These are phyloP conservation scores for Talinum fruticosum DNA, from an alignment of 148 eudicot species.

Conservation along the genomic window DNA sequence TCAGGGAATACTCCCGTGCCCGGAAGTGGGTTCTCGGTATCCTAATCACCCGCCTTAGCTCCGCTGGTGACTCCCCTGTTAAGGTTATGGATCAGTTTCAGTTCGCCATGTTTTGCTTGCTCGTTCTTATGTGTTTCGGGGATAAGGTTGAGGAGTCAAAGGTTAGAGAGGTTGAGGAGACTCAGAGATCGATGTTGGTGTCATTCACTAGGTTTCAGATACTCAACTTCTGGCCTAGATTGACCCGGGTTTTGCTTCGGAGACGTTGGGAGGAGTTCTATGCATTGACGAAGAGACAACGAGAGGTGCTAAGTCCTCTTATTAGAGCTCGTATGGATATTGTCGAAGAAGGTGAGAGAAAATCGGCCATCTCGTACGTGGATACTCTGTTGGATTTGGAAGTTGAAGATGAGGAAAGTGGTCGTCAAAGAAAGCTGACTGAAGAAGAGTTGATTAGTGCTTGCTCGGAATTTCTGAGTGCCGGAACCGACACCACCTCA, in stretches of 20 bases:
- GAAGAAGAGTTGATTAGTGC: not conserved
- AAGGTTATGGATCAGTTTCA: conserved; percentile 58
- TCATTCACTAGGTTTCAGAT: conserved; percentile 28
- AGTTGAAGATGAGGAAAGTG: conserved; percentile 37
- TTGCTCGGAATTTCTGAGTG: conserved; percentile 1
- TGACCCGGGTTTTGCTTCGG: conserved; percentile 48
- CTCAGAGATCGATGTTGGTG: conserved; percentile 30
- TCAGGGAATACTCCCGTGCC: conserved; percentile 25
- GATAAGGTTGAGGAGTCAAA: conserved; percentile 44
- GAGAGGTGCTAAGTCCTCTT: conserved; percentile 39
- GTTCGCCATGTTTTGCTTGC: conserved; percentile 61
- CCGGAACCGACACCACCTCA: conserved; percentile 4
- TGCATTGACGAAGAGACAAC: conserved; percentile 30
- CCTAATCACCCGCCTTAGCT: conserved; percentile 13
- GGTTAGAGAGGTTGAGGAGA: conserved; percentile 39
- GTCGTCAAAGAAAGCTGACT: conserved; percentile 7
- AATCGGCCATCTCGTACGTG: conserved; percentile 33
- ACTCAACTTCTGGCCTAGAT: conserved; percentile 46
- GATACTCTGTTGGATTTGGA: conserved; percentile 51
- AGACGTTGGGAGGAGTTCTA: conserved; percentile 51
- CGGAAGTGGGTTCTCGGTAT: conserved; percentile 31
- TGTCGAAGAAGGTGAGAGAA: not conserved
- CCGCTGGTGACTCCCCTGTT: conserved; percentile 5
- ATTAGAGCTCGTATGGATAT: conserved; percentile 26
- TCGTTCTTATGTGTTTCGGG: conserved; percentile 74